Percentiles rank a stretch among this genome's conserved stretches.
Conservation (phyloP, 2,329 filamentous ascomycete species). For the Coniochaeta prunicola region DNA sequence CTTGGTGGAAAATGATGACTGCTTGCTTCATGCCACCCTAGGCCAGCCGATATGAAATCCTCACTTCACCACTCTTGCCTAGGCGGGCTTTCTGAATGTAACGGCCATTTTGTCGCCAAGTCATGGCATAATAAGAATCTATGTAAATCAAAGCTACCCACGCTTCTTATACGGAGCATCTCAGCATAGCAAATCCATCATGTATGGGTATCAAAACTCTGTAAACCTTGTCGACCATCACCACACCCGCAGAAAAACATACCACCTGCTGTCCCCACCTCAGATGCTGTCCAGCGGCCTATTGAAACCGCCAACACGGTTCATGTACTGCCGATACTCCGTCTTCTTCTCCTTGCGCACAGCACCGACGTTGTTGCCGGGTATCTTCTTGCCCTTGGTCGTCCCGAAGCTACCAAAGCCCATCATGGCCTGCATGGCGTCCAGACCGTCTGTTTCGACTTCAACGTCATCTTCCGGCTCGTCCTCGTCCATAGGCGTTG, state of each 20-base stretch:
- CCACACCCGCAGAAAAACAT: not conserved
- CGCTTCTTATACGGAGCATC: not conserved
- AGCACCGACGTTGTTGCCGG: constrained; percentile 76
- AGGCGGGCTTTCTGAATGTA: too few species aligned
- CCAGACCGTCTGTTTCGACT: constrained; percentile 60
- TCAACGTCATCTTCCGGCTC: constrained; percentile 37
- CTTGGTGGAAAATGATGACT: not conserved
- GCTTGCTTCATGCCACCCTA: not conserved
- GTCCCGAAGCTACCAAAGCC: constrained; percentile 80
- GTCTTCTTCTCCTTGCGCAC: constrained; percentile 91
- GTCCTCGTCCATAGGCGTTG: constrained; percentile 17
- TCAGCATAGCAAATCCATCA: not conserved
- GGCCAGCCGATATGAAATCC: too few species aligned
- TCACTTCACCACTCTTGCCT: too few species aligned
- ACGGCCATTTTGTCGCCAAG: not conserved
- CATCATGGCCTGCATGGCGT: constrained; percentile 77
- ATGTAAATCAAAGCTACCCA: not conserved
- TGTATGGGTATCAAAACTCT: constrained; percentile 1
- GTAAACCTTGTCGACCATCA: not conserved
- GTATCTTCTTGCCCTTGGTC: constrained; percentile 84
- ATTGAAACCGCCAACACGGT: constrained; percentile 75
- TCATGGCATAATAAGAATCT: not conserved
- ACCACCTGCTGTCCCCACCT: not conserved
- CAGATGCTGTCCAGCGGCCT: constrained; percentile 48
- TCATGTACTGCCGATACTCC: constrained; percentile 97